Percentiles rank a stretch among this genome's conserved stretches.
phyloP scores from a whole-genome alignment of 2,329 filamentous ascomycete species.

The Epichloe typhina region DNA sequence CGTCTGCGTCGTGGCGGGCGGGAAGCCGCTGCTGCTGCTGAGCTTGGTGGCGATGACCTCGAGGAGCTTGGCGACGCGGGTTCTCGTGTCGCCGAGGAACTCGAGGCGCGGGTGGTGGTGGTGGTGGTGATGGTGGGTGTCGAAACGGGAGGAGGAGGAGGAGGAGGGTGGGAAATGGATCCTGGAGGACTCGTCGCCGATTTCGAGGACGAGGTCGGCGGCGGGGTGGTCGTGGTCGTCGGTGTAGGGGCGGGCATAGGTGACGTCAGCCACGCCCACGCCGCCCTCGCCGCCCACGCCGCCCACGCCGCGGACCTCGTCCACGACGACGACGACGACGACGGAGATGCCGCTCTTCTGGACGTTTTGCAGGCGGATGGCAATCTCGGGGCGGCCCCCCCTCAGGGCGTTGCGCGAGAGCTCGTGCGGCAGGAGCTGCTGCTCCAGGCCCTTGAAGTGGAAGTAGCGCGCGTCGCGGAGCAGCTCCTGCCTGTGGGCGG shows the following conservation, averaged over 20 bases:
- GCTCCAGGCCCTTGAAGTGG: conserved; percentile 83
- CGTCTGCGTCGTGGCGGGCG: conserved; percentile 21
- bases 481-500: conserved; percentile 63
- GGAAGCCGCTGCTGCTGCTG: conserved; percentile 30
- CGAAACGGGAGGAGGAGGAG: not conserved
- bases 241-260: conserved; percentile 76
- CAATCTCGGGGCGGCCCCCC: conserved; percentile 58
- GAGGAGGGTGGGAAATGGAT: conserved; percentile 30
- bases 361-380: conserved; percentile 72
- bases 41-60: conserved; percentile 74
- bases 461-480: conserved; percentile 84
- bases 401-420: conserved; percentile 59
- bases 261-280: conserved; percentile 28
- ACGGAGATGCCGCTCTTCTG: conserved; percentile 72
- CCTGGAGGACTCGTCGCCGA: conserved; percentile 52
- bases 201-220: conserved; percentile 67
- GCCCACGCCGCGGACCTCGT: too few relatives aligned
- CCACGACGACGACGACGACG: conserved; percentile 30
- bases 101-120: conserved; percentile 37
- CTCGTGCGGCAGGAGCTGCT: conserved; percentile 65
- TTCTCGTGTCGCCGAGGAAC: conserved; percentile 60
- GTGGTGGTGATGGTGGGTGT: not conserved
- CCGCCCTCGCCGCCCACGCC: too few relatives aligned
- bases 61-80: conserved; percentile 58
- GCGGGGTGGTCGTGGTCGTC: conserved; percentile 42